Evolutionary conservation across 2,329 filamentous ascomycete species (phyloP), one percentile per base, ranked within the genome.

Genomic region (Penicillium sp.): DNA sequence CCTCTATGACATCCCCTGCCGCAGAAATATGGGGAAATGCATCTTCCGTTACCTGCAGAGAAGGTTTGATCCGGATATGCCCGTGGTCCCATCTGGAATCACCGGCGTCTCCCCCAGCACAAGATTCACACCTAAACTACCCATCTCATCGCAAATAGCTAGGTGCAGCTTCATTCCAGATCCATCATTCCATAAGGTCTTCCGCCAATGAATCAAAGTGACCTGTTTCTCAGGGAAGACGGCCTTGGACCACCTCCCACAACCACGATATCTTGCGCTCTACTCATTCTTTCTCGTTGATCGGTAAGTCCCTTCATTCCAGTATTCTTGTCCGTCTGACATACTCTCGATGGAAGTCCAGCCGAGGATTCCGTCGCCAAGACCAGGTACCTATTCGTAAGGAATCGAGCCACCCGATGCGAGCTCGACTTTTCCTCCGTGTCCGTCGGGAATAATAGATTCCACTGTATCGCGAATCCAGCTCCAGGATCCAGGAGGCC

Each of bases 1-100:
- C 75, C 25, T 82, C 81, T 4, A 84, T 80, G 4, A 89, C 82
- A 58, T 89, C 86, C 18, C 86, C 86, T n/a, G 84, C 80, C 1
- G 81, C 82, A 61, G 85, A 89, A 2, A 88, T 75, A 56, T 84
- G 79, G 1, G 78, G 74, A 8, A 80, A 73, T 0, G 58, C 55
- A 2, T 75, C 69, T 60, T 83, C 80, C 7, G 70, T 64, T 14
- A 89, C 73, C 57, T 88, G 85, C 29, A 89, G 73, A 0, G 81
- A 85, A 0, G 79, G 75, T 47, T 79, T 78, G 23, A 88, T 81
- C 1, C 74, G 73, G 60, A 87, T 79, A 54, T 81, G 80, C 25
- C 77, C 81, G 41, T 51, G n/a, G 23, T 20, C 4, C 14, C 47
- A n/a, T 26, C 35, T 8, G 53, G 51, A 43, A 57, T 42, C 2